Evolutionary conservation across 2,329 filamentous ascomycete species (phyloP), one percentile per base, ranked within the genome.

Genomic region (Tolypocladium ovalisporum): DNA sequence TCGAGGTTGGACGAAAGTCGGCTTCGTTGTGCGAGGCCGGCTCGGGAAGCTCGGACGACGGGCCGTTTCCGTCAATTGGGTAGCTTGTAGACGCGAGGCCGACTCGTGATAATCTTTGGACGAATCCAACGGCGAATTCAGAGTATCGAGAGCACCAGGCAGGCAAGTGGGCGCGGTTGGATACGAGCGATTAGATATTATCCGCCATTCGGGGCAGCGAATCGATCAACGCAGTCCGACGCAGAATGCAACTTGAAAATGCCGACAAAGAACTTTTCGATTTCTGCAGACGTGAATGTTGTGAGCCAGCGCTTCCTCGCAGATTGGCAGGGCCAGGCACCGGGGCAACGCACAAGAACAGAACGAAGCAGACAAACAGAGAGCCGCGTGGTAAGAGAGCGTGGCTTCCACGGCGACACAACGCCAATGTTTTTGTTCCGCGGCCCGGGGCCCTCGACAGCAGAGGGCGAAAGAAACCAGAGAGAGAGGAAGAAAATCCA

Each of bases 401-500:
- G 47, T 22, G 47, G 47, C 47, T 34, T 35, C 47, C 29, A 35
- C 19, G 29, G 47, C 47, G 35, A 52, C 29, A 29, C 47, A 22
- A 51, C 27, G 27, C 47, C 27, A 2, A 12, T 22, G 12, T 32
- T 32, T 9, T 22, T 51, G 4, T 9, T 6, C 12, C n/a, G n/a
- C n/a, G 29, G 19, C 29, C 29, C 29, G 32, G 29, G 19, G 19
- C 47, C 29, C 29, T 35, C 47, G 47, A 52, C 29, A 22, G 47
- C 29, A 47, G 34, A 37, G 22, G 47, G 32, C 37, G 54, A 32
- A 59, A n/a, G 44, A 54, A 52, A 54, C 54, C n/a, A n/a, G n/a
- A n/a, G n/a, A n/a, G n/a, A n/a, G n/a, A 54, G 56, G 58, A 57
- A 58, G 57, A 52, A 52, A 36, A 54, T 40, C 36, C 52, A 56